Evolutionary conservation across 164 flowering plant genomes (phyloP), one percentile per base, ranked within the genome.

Genomic region (Cinnamomum chago): DNA sequence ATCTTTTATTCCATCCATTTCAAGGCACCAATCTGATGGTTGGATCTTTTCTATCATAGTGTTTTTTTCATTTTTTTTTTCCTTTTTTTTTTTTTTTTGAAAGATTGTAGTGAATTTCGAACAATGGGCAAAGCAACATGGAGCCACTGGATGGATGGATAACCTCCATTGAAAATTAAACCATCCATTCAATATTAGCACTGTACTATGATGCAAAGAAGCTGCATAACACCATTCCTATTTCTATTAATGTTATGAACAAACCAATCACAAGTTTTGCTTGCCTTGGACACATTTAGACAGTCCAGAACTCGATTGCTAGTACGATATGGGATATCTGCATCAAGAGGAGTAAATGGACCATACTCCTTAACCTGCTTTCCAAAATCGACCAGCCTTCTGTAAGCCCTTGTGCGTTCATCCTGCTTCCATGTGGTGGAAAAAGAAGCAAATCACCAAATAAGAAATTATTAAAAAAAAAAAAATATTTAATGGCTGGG

Each of bases 211-310:
- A 40, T 40, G 47, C 47, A 40, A 7, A 40, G 47, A 40, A 40
- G 47, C 47, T 40, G 10, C 47, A 40, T 7, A 7, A 40, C 11
- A 9, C 47, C 47, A 40, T 40, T 40, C 47, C 47, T 40, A 5
- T 40, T 40, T 40, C 47, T 40, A 40, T 40, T 40, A 40, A 40
- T 40, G 47, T 9, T 40, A 40, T 40, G 47, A 7, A 40, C 47
- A 40, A 55, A 55, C 20, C 58, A 11, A 40, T 14, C 5, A 28
- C 22, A 67, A 72, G 5, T 28, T 72, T 67, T 62, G 40, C 92
- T 84, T 86, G 80, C 99, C 93, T 91, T 96, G 18, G 95, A 96
- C 68, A 79, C 72, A 76, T 84, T 89, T 27, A 92, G 70, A 76
- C 89, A 86, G 10, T 94, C 92, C 33, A 67, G 18, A 52, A 72